These are phyloP conservation scores for Aureoboletus auriporus DNA, from an alignment of 768 basidiomycete genomes.

Conservation along the genomic window DNA sequence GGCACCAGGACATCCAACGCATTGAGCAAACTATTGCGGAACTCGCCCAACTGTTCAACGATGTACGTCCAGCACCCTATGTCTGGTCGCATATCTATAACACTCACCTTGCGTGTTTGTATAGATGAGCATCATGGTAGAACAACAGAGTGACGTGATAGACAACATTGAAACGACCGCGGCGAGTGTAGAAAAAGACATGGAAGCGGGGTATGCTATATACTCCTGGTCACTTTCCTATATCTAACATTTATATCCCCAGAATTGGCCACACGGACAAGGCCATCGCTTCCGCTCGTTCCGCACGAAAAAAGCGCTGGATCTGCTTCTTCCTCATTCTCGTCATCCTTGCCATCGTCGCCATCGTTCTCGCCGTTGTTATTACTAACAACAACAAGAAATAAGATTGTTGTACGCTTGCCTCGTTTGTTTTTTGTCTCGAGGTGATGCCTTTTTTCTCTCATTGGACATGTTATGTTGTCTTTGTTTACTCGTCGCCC, in stretches of 20 bases:
- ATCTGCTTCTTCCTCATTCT: slow-evolving; percentile 84
- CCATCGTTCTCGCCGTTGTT: slow-evolving; percentile 58
- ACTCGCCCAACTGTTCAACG: slow-evolving; percentile 93
- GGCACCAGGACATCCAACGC: slow-evolving; percentile 92
- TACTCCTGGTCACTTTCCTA: not conserved
- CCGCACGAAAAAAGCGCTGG: slow-evolving; percentile 95
- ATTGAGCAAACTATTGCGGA: slow-evolving; percentile 93
- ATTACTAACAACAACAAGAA: slow-evolving; percentile 44
- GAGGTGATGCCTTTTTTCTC: not conserved
- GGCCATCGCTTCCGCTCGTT: slow-evolving; percentile 80
- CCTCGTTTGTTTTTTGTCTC: not conserved
- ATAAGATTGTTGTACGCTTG: slow-evolving; percentile 3
- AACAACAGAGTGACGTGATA: slow-evolving; percentile 90
- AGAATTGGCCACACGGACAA: slow-evolving; percentile 83
- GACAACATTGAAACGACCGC: slow-evolving; percentile 79
- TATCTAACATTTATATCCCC: slow-evolving; percentile 5
- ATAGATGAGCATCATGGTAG: slow-evolving; percentile 92
- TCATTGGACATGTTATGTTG: slow-evolving; percentile 11
- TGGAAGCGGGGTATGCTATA: slow-evolving; percentile 70
- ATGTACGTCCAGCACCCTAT: slow-evolving; percentile 48
- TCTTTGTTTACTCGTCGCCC: slow-evolving; percentile 2
- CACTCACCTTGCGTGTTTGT: slow-evolving; percentile 6
- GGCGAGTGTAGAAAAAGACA: slow-evolving; percentile 70
- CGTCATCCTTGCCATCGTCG: slow-evolving; percentile 62
- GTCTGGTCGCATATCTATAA: not conserved